Evolutionary conservation across 2,329 filamentous ascomycete species (phyloP).

Genomic region (Fusarium sp.): DNA sequence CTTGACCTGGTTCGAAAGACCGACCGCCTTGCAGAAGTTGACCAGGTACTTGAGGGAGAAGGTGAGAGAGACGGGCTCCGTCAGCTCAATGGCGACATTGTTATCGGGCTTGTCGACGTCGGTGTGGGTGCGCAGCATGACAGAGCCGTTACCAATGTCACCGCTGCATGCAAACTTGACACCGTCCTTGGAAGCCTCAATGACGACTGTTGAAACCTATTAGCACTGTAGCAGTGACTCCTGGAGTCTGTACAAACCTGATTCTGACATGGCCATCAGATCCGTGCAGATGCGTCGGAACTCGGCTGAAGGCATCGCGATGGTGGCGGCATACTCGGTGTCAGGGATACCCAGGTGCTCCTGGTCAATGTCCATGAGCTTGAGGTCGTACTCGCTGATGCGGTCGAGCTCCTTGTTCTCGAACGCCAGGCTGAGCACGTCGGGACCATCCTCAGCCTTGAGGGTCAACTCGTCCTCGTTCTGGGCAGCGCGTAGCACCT

Average conservation of each 20-base stretch:
- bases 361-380: slow-evolving; percentile 99
- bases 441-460: slow-evolving; percentile 96
- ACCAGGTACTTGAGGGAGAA: slow-evolving; percentile 99
- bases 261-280: slow-evolving; percentile 91
- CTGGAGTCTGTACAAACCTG: slow-evolving; percentile 70
- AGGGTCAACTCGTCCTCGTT: slow-evolving; percentile 94
- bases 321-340: slow-evolving; percentile 95
- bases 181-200: slow-evolving; percentile 96
- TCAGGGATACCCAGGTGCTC: slow-evolving; percentile 98
- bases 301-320: slow-evolving; percentile 87
- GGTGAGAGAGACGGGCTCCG: slow-evolving; percentile 91
- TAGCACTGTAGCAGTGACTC: background rate
- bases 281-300: slow-evolving; percentile 97
- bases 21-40: slow-evolving; percentile 99
- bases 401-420: slow-evolving; percentile 90
- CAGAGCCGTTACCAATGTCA: slow-evolving; percentile 95
- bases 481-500: slow-evolving; percentile 94
- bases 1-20: slow-evolving; percentile 83
- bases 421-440: slow-evolving; percentile 94
- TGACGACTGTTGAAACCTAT: slow-evolving; percentile 72
- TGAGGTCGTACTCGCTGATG: slow-evolving; percentile 98
- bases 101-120: slow-evolving; percentile 89
- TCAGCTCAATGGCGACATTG: slow-evolving; percentile 89
- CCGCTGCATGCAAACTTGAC: slow-evolving; percentile 94
- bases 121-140: slow-evolving; percentile 88